Conservation (phyloP, 768 basidiomycete genomes). For the Boletus coccyginus region DNA sequence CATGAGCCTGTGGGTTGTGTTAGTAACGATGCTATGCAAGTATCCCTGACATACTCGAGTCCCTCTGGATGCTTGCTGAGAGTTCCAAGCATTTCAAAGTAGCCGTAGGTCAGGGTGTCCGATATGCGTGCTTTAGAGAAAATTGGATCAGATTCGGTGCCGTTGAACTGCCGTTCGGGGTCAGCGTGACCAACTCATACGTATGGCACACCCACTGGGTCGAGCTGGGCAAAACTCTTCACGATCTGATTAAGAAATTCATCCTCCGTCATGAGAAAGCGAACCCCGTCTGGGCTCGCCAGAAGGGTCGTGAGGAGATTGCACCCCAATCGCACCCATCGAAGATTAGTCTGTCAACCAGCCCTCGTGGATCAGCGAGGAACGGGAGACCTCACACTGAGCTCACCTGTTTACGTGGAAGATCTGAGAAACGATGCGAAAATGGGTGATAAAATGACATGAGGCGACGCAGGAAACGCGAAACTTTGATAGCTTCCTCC, state of each 20-base stretch:
- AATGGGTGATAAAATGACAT: conserved; percentile 94
- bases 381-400: not conserved
- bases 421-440: conserved; percentile 80
- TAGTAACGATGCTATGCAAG: not conserved
- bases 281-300: conserved; percentile 76
- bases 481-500: conserved; percentile 91
- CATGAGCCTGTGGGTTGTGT: conserved; percentile 55
- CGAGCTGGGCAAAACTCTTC: conserved; percentile 86
- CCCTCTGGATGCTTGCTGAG: conserved; percentile 89
- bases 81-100: conserved; percentile 93
- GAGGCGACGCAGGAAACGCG: conserved; percentile 86
- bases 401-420: conserved; percentile 63
- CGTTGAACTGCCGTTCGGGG: conserved; percentile 54
- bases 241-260: conserved; percentile 80
- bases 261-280: conserved; percentile 80
- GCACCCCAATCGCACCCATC: conserved; percentile 87
- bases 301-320: conserved; percentile 80
- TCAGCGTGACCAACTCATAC: not conserved
- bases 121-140: conserved; percentile 83
- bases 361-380: not conserved
- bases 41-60: conserved; percentile 61
- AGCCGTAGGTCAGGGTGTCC: conserved; percentile 84
- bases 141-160: conserved; percentile 70
- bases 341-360: conserved; percentile 57
- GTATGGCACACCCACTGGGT: conserved; percentile 60